Percentiles rank a stretch among this genome's conserved stretches.
phyloP scores from a whole-genome alignment of 2,329 filamentous ascomycete genomes.

The Hymenoscyphus infarciens region DNA sequence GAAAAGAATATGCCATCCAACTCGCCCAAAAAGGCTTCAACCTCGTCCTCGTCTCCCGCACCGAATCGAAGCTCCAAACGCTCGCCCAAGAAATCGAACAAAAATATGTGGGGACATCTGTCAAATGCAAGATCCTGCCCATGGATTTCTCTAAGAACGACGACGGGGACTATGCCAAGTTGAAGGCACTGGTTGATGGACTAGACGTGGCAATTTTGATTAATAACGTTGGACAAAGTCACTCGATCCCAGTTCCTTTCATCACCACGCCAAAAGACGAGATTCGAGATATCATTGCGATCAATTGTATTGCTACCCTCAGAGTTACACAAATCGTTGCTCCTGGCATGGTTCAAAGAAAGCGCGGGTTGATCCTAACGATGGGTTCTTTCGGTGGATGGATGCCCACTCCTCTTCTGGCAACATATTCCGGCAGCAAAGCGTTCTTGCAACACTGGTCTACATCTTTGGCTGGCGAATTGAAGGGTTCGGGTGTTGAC shows the following conservation, averaged over 20 bases:
- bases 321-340: slow-evolving; percentile 82
- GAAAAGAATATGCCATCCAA: slow-evolving; percentile 92
- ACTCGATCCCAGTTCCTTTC: slow-evolving; percentile 90
- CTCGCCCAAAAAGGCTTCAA: slow-evolving; percentile 92
- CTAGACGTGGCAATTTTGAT: slow-evolving; percentile 84
- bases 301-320: slow-evolving; percentile 91
- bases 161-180: slow-evolving; percentile 72
- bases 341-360: slow-evolving; percentile 79
- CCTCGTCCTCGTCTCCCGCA: slow-evolving; percentile 89
- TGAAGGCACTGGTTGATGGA: slow-evolving; percentile 64
- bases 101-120: slow-evolving; percentile 57
- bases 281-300: slow-evolving; percentile 84
- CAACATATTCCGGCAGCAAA: slow-evolving; percentile 96
- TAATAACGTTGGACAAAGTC: slow-evolving; percentile 96
- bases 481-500: slow-evolving; percentile 75
- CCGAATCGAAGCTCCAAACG: slow-evolving; percentile 81
- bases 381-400: slow-evolving; percentile 97
- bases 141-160: slow-evolving; percentile 89
- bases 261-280: slow-evolving; percentile 73
- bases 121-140: slow-evolving; percentile 73
- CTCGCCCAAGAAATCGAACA: slow-evolving; percentile 72
- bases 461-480: slow-evolving; percentile 76
- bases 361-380: slow-evolving; percentile 84
- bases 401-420: slow-evolving; percentile 85
- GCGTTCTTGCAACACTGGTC: slow-evolving; percentile 98